phyloP scores from a whole-genome alignment of 805 yeast species.

The Zygosaccharomyces gambellarensis region DNA sequence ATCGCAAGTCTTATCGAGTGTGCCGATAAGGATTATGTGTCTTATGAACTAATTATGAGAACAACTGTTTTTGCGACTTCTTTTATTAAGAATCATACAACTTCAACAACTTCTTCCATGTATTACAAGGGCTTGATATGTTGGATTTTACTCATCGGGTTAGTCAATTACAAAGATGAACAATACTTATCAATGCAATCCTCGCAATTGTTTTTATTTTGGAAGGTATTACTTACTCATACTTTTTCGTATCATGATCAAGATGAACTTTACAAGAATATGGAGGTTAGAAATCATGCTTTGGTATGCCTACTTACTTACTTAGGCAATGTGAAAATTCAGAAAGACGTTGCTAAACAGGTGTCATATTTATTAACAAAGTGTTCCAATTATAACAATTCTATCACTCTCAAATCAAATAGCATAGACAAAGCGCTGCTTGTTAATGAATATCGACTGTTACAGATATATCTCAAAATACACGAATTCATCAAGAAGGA shows the following conservation, averaged over 20 bases:
- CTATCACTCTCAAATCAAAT: constrained; percentile 26
- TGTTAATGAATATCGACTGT: constrained; percentile 40
- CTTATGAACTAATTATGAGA: constrained; percentile 42
- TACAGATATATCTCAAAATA: constrained; percentile 42
- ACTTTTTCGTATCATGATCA: constrained; percentile 40
- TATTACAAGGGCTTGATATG: constrained; percentile 41
- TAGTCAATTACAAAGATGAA: constrained; percentile 54
- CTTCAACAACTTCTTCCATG: constrained; percentile 30
- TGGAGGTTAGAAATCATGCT: constrained; percentile 54
- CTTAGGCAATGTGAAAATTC: constrained; percentile 38
- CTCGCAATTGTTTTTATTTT: constrained; percentile 54
- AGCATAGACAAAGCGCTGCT: constrained; percentile 32
- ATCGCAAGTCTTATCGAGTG: constrained; percentile 36
- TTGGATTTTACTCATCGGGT: constrained; percentile 62
- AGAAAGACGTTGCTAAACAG: constrained; percentile 41
- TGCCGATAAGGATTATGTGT: constrained; percentile 40
- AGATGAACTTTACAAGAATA: constrained; percentile 37
- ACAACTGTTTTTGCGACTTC: constrained; percentile 43
- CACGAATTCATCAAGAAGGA: constrained; percentile 33
- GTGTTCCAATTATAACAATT: constrained; percentile 33
- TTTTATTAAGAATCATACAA: constrained; percentile 38
- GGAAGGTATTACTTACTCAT: constrained; percentile 57
- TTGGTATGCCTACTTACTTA: constrained; percentile 54
- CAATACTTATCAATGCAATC: constrained; percentile 50
- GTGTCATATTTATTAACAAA: constrained; percentile 48